A percentile compares a stretch with the other conserved stretches of the same genome.
Evolutionary conservation across 2,329 filamentous ascomycete species (phyloP).

Genomic region (Cryphonectria radicalis): DNA sequence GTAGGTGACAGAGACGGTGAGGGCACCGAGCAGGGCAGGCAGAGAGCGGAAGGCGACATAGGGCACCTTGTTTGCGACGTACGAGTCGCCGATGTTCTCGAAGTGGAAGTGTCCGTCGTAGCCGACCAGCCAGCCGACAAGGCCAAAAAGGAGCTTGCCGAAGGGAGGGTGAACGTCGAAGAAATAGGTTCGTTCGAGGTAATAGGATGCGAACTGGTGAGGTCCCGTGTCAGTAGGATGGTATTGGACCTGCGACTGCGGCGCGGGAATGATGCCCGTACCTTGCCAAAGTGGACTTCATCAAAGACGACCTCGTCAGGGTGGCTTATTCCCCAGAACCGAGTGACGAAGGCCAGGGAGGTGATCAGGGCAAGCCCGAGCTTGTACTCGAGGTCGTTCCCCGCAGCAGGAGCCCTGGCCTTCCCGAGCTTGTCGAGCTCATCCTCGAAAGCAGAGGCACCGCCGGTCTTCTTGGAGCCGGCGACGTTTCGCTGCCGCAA

Average conservation of each 20-base stretch:
- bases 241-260: not conserved
- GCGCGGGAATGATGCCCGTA: conserved; percentile 48
- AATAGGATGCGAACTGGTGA: conserved; percentile 73
- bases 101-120: conserved; percentile 98
- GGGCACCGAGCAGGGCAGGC: conserved; percentile 86
- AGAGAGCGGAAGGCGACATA: conserved; percentile 95
- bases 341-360: conserved; percentile 80
- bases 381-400: conserved; percentile 83
- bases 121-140: conserved; percentile 96
- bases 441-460: conserved; percentile 45
- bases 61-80: conserved; percentile 94
- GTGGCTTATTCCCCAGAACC: conserved; percentile 95
- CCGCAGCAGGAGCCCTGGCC: conserved; percentile 44
- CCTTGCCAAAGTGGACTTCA: conserved; percentile 99
- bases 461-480: conserved; percentile 54
- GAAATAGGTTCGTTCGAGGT: conserved; percentile 97
- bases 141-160: conserved; percentile 94
- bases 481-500: conserved; percentile 63
- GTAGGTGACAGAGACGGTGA: conserved; percentile 93
- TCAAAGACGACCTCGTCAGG: conserved; percentile 98
- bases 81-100: conserved; percentile 98
- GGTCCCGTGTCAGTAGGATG: conserved; percentile 22
- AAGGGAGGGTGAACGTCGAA: conserved; percentile 99
- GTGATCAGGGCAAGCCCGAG: conserved; percentile 79
- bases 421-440: conserved; percentile 58